Conservation (phyloP, 768 basidiomycete species). For the Pholiota molesta region DNA sequence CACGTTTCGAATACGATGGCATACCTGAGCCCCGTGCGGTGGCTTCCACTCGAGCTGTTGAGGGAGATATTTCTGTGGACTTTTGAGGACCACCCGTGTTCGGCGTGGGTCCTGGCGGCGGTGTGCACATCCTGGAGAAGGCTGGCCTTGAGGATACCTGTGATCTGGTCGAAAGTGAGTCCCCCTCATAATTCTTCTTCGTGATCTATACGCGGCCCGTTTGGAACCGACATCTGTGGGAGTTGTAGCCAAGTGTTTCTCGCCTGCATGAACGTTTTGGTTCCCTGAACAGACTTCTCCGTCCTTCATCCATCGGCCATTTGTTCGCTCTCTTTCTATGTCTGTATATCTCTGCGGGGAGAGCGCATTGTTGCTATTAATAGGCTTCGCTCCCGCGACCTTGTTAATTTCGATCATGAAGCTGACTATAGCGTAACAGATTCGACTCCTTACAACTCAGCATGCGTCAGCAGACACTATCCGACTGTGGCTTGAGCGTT, state of each 20-base stretch:
- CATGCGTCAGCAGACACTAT: slow-evolving; percentile 76
- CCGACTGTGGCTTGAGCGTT: slow-evolving; percentile 82
- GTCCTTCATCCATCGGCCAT: neutral
- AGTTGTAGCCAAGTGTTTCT: slow-evolving; percentile 12
- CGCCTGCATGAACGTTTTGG: neutral
- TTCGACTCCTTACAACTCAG: slow-evolving; percentile 73
- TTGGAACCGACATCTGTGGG: slow-evolving; percentile 14
- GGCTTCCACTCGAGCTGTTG: slow-evolving; percentile 74
- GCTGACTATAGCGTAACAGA: slow-evolving; percentile 36
- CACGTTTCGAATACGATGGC: slow-evolving; percentile 53
- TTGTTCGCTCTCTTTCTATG: neutral
- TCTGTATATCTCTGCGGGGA: neutral
- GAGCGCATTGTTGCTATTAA: slow-evolving; percentile 9
- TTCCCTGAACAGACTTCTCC: neutral
- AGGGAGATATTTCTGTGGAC: slow-evolving; percentile 70
- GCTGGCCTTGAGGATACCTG: slow-evolving; percentile 66
- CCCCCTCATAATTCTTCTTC: slow-evolving; percentile 14
- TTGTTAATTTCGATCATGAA: slow-evolving; percentile 4
- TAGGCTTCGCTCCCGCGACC: slow-evolving; percentile 12
- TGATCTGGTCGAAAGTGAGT: slow-evolving; percentile 78
- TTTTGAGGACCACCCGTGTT: slow-evolving; percentile 72
- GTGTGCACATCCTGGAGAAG: slow-evolving; percentile 71
- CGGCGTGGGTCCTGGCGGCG: slow-evolving; percentile 74
- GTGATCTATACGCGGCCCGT: slow-evolving; percentile 16
- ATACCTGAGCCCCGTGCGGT: slow-evolving; percentile 73